phyloP scores from a whole-genome alignment of 2,329 filamentous ascomycete genomes.

The Talaromyces sp. region DNA sequence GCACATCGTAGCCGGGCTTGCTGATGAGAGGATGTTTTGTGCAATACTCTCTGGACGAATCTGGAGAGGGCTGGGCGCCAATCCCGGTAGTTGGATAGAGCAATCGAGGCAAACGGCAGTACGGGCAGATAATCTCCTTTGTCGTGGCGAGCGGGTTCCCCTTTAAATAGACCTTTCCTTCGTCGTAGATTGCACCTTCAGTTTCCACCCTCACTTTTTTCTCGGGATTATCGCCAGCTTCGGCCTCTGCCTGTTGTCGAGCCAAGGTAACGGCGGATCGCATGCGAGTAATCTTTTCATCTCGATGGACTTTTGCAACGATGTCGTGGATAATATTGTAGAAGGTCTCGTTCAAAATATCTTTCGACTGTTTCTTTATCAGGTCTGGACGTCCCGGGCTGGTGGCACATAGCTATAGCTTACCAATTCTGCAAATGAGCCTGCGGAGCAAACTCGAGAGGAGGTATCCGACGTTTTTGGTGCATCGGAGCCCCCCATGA shows the following conservation, averaged over 20 bases:
- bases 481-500: constrained; percentile 18
- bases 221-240: constrained; percentile 26
- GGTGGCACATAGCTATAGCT: constrained; percentile 9
- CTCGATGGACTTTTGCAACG: constrained; percentile 53
- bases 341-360: constrained; percentile 54
- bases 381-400: background rate
- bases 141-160: constrained; percentile 56
- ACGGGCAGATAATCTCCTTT: constrained; percentile 55
- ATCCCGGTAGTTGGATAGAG: constrained; percentile 52
- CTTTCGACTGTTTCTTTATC: constrained; percentile 30
- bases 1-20: constrained; percentile 56
- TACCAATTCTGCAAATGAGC: constrained; percentile 39
- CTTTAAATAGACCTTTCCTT: constrained; percentile 50
- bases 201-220: constrained; percentile 42
- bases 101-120: constrained; percentile 56
- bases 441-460: constrained; percentile 26
- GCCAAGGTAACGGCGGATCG: constrained; percentile 44
- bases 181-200: constrained; percentile 48
- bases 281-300: constrained; percentile 58
- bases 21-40: constrained; percentile 55
- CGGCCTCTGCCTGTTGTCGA: constrained; percentile 40
- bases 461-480: constrained; percentile 25
- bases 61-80: constrained; percentile 43
- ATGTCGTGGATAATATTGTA: constrained; percentile 58
- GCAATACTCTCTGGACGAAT: constrained; percentile 53